Base-by-base conservation (phyloP, 257 asterid species). In the Paulownia fortunei region DNA sequence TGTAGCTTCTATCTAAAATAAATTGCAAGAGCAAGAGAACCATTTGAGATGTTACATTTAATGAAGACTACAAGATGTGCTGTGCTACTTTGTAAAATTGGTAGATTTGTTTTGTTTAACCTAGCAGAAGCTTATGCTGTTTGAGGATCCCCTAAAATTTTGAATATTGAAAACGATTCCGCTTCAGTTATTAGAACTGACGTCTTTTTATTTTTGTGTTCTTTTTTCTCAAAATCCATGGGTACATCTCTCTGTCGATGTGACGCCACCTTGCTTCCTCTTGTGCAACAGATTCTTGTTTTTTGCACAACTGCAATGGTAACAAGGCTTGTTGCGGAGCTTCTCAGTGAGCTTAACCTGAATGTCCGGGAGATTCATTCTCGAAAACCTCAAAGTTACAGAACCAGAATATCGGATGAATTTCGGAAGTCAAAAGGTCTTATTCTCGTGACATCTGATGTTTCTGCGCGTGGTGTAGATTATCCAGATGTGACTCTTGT, bases 231-330 rank as follows among this genome's bases (percentile, higher is more conserved):
- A 19, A 18, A 46, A 39, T 18, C 42, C 27, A 51, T 15, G n/a
- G 18, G 2, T 10, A n/a, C 27, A 68, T 66, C 36, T 61, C 2
- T 44, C 37, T 76, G 62, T 70, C 61, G 18, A 55, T 37, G 23
- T 60, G 76, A 67, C 56, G 4, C 44, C 55, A 18, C 16, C 70
- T 10, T 61, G 49, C 52, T 62, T 68, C 66, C 63, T 37, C 52
- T 37, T 51, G n/a, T 70, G 68, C n/a, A 34, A 66, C 91, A 93
- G 97, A 86, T 94, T 79, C 94, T 96, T 64, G 99, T 96, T 68
- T 96, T 96, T 73, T 96, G 99, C 90, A 93, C 99, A 24, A 96
- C 99, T 72, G 99, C 99, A 46, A 96, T 96, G 98, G 96, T 96
- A 55, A 96, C 99, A 30, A 89, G 84, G 84, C 97, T 96, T 32